Evolutionary conservation across 2,329 filamentous ascomycete species (phyloP).

Genomic region (Colletotrichum sp.): DNA sequence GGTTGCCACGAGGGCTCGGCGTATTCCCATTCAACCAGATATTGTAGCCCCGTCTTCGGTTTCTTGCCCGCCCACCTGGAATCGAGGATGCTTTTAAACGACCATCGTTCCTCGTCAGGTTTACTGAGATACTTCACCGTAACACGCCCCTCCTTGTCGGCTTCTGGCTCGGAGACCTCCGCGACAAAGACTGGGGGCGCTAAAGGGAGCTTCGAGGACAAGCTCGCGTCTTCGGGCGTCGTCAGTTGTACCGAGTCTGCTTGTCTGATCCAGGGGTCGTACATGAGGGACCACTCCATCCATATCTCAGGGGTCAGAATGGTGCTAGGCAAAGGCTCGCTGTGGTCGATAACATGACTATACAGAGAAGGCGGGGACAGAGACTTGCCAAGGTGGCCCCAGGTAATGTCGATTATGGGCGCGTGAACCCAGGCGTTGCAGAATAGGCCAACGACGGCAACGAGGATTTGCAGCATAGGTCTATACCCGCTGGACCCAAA

Average conservation of each 20-base stretch:
- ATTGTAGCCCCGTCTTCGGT: slow-evolving; percentile 1
- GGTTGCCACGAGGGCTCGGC: slow-evolving; percentile 16
- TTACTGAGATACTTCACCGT: slow-evolving; percentile 1
- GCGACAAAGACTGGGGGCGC: not conserved
- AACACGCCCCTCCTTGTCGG: slow-evolving; percentile 5
- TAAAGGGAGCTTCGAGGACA: not conserved
- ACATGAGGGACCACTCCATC: slow-evolving; percentile 15
- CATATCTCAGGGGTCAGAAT: slow-evolving; percentile 7
- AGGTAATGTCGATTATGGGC: not conserved
- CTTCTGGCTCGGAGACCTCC: slow-evolving; percentile 4
- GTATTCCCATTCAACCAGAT: slow-evolving; percentile 15
- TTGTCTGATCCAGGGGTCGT: slow-evolving; percentile 11
- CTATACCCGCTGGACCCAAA: not conserved
- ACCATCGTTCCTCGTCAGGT: slow-evolving; percentile 12
- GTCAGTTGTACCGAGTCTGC: not conserved
- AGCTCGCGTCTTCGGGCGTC: not conserved
- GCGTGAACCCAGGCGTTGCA: slow-evolving; percentile 12
- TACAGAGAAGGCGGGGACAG: not conserved
- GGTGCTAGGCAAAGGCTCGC: not conserved
- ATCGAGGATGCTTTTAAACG: slow-evolving; percentile 5
- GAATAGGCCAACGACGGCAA: slow-evolving; percentile 8
- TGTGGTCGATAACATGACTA: not conserved
- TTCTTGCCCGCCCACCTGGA: slow-evolving; percentile 3
- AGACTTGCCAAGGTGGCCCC: not conserved
- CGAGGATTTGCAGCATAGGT: not conserved